These are phyloP conservation scores for Alternaria triticina DNA, from an alignment of 2,329 filamentous ascomycete species.

Conservation along the genomic window DNA sequence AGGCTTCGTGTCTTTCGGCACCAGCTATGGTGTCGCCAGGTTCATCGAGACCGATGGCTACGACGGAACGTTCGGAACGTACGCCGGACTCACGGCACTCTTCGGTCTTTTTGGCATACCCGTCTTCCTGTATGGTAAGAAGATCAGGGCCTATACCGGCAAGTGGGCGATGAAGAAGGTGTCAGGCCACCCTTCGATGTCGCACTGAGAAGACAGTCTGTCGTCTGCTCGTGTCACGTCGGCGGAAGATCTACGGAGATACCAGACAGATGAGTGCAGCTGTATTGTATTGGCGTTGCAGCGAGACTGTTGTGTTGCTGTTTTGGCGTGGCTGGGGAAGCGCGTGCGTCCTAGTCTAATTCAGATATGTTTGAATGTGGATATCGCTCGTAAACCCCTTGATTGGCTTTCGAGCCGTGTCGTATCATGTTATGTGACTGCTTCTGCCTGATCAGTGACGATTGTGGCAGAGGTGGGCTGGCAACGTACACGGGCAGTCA, in stretches of 20 bases:
- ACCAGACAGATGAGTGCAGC: neutral
- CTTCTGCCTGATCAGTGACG: neutral
- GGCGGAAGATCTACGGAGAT: neutral
- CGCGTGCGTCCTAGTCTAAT: neutral
- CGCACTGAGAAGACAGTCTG: slow-evolving; percentile 5
- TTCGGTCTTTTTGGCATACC: slow-evolving; percentile 39
- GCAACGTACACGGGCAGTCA: neutral
- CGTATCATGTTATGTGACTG: neutral
- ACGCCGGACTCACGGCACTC: slow-evolving; percentile 37
- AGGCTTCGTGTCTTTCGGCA: slow-evolving; percentile 55
- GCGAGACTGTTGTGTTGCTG: neutral
- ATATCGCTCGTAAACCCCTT: neutral
- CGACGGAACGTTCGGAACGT: slow-evolving; percentile 41
- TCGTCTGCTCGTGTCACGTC: neutral
- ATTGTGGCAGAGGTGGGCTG: neutral
- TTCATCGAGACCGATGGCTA: slow-evolving; percentile 43
- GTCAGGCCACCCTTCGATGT: slow-evolving; percentile 16
- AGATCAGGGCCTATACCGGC: slow-evolving; percentile 40
- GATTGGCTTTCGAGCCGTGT: neutral
- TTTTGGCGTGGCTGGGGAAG: neutral
- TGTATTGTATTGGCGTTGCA: neutral
- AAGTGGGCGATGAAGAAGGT: slow-evolving; percentile 30
- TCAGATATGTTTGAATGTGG: neutral
- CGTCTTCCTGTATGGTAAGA: slow-evolving; percentile 41
- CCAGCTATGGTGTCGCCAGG: slow-evolving; percentile 47